phyloP scores from a whole-genome alignment of 805 yeast species.

The Saccharomyces mikatae region DNA sequence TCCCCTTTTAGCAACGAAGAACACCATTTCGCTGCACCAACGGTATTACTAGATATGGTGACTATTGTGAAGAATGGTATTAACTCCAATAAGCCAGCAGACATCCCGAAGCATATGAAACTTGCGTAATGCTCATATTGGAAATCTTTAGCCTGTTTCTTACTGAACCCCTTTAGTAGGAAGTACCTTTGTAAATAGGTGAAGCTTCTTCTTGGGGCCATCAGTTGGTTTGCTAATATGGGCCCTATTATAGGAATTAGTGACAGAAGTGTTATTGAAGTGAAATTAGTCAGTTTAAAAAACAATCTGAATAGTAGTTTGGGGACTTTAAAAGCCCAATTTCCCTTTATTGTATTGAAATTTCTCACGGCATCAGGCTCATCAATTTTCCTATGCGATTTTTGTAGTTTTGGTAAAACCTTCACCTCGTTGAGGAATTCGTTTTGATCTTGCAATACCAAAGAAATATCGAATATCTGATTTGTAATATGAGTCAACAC shows the following conservation, averaged over 20 bases:
- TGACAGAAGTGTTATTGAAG: constrained; percentile 15
- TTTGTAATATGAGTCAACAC: constrained; percentile 19
- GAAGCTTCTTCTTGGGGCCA: constrained; percentile 24
- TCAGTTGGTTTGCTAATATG: constrained; percentile 19
- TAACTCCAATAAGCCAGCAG: constrained; percentile 43
- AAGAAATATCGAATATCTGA: constrained; percentile 18
- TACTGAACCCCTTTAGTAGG: constrained; percentile 11
- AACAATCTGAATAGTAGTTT: constrained; percentile 4
- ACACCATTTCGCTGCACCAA: constrained; percentile 64
- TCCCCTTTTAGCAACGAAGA: not conserved
- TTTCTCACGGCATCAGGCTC: not conserved
- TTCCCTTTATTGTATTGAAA: constrained; percentile 6
- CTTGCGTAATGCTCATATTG: constrained; percentile 32
- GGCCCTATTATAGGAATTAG: constrained; percentile 32
- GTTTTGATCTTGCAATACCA: constrained; percentile 12
- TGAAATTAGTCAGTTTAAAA: constrained; percentile 4
- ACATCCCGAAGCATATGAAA: constrained; percentile 44
- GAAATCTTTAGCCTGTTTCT: constrained; percentile 28
- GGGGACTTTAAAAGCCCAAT: constrained; percentile 17
- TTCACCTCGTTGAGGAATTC: constrained; percentile 13
- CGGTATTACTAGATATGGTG: constrained; percentile 49
- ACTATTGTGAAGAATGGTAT: constrained; percentile 47
- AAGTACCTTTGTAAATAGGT: constrained; percentile 23
- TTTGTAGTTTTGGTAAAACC: constrained; percentile 1
- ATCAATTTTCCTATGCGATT: not conserved